Evolutionary conservation across 2,329 filamentous ascomycete genomes (phyloP).

Genomic region (Huntiella abstrusa): DNA sequence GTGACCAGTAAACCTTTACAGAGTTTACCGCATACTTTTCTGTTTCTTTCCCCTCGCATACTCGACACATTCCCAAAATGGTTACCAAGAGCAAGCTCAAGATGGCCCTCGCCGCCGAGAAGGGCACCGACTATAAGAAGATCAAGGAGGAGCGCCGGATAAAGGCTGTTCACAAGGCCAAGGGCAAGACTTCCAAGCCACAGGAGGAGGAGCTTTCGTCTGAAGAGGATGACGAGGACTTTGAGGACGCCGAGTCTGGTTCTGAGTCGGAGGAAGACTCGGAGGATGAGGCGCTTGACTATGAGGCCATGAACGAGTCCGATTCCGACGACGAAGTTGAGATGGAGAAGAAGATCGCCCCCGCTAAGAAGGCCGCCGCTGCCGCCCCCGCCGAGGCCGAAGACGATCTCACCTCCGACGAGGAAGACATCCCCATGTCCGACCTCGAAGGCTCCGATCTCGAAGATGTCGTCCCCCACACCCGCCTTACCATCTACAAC

Average conservation of each 20-base stretch:
- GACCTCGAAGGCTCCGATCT: slow-evolving; percentile 61
- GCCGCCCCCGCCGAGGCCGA: slow-evolving; percentile 26
- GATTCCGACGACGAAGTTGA: slow-evolving; percentile 57
- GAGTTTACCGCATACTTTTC: neutral
- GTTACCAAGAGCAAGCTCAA: slow-evolving; percentile 31
- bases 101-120: slow-evolving; percentile 34
- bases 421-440: slow-evolving; percentile 76
- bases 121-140: slow-evolving; percentile 34
- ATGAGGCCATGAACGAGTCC: slow-evolving; percentile 39
- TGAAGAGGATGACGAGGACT: slow-evolving; percentile 21
- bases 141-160: slow-evolving; percentile 29
- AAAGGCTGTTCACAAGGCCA: slow-evolving; percentile 25
- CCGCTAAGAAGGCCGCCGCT: slow-evolving; percentile 26
- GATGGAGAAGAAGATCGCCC: slow-evolving; percentile 51
- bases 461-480: slow-evolving; percentile 74
- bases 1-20: too few relatives aligned
- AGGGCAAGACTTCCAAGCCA: slow-evolving; percentile 15
- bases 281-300: slow-evolving; percentile 22
- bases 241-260: slow-evolving; percentile 17
- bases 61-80: slow-evolving; percentile 16
- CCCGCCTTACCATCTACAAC: slow-evolving; percentile 95
- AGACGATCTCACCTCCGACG: slow-evolving; percentile 43
- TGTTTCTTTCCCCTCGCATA: neutral
- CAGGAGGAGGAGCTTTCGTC: slow-evolving; percentile 14
- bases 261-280: slow-evolving; percentile 17